Percentiles rank a stretch among this genome's conserved stretches.
Evolutionary conservation across 192 early-diverging fungal species (phyloP).

Genomic region (Lobosporangium transversale): DNA sequence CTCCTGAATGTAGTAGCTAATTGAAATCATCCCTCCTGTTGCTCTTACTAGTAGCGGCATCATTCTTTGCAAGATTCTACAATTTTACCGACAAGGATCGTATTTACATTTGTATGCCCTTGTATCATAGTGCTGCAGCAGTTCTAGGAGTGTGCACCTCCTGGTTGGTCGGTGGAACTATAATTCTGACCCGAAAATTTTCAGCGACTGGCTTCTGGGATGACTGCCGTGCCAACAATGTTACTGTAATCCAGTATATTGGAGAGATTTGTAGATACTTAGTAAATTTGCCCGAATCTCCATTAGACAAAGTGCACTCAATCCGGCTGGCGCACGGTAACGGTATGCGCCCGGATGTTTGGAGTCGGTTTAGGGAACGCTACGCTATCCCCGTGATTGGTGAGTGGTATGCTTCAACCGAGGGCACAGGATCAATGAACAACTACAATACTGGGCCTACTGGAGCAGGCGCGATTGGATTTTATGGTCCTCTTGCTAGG

Average conservation of each 20-base stretch:
- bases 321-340: slow-evolving; percentile 72
- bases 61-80: slow-evolving; percentile 21
- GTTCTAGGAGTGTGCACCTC: slow-evolving; percentile 27
- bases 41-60: too few relatives aligned
- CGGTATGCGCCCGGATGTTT: slow-evolving; percentile 76
- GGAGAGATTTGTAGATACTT: slow-evolving; percentile 78
- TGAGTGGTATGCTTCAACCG: slow-evolving; percentile 77
- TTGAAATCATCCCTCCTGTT: too few relatives aligned
- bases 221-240: slow-evolving; percentile 57
- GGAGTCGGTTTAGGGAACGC: slow-evolving; percentile 68
- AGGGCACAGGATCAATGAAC: slow-evolving; percentile 61
- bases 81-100: slow-evolving; percentile 54
- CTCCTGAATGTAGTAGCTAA: too few relatives aligned
- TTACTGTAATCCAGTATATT: slow-evolving; percentile 66
- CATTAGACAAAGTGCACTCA: slow-evolving; percentile 63
- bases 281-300: slow-evolving; percentile 57
- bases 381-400: slow-evolving; percentile 66
- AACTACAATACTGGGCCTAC: slow-evolving; percentile 59
- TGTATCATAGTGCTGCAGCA: slow-evolving; percentile 69
- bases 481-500: slow-evolving; percentile 51
- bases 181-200: slow-evolving; percentile 68
- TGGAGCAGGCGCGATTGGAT: slow-evolving; percentile 71
- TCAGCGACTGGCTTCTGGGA: slow-evolving; percentile 61
- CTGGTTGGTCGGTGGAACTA: slow-evolving; percentile 53
- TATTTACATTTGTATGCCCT: slow-evolving; percentile 68